Evolutionary conservation across 2,329 filamentous ascomycete genomes (phyloP).

Genomic region (Pyrenochaeta sp.): DNA sequence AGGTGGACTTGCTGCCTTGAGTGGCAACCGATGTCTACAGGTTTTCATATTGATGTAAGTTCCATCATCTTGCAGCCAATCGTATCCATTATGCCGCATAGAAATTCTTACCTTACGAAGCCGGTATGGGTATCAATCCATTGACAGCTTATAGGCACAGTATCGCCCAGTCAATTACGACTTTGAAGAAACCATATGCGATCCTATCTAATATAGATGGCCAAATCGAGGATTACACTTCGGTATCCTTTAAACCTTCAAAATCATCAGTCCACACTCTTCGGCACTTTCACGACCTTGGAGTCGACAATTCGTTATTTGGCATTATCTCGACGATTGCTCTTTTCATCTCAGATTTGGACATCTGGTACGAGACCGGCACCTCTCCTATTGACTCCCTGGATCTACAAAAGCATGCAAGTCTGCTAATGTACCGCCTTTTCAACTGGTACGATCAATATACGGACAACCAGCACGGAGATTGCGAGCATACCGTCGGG

Average conservation of each 20-base stretch:
- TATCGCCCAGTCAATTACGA: constrained; percentile 38
- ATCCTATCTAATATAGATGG: constrained; percentile 26
- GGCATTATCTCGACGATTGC: constrained; percentile 26
- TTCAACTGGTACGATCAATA: constrained; percentile 33
- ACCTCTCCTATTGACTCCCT: constrained; percentile 28
- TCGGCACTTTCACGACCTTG: constrained; percentile 28
- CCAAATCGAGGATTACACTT: constrained; percentile 29
- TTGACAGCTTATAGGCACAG: constrained; percentile 38
- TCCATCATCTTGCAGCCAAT: neutral
- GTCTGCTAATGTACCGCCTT: constrained; percentile 32
- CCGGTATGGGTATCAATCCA: neutral
- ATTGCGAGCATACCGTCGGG: constrained; percentile 21
- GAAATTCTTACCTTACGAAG: too few relatives aligned
- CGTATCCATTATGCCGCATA: neutral
- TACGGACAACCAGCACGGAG: constrained; percentile 8
- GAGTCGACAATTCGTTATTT: constrained; percentile 22
- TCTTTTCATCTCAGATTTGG: constrained; percentile 30
- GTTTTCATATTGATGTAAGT: constrained; percentile 43
- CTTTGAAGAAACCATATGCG: constrained; percentile 40
- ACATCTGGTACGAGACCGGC: constrained; percentile 25
- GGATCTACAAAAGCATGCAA: constrained; percentile 41
- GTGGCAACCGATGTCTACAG: constrained; percentile 38
- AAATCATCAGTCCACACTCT: constrained; percentile 19
- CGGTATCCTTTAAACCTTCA: constrained; percentile 18
- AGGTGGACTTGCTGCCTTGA: constrained; percentile 38